Evolutionary conservation across 2,329 filamentous ascomycete genomes (phyloP), one percentile per base, ranked within the genome.

Genomic region (Ophiostoma montium): DNA sequence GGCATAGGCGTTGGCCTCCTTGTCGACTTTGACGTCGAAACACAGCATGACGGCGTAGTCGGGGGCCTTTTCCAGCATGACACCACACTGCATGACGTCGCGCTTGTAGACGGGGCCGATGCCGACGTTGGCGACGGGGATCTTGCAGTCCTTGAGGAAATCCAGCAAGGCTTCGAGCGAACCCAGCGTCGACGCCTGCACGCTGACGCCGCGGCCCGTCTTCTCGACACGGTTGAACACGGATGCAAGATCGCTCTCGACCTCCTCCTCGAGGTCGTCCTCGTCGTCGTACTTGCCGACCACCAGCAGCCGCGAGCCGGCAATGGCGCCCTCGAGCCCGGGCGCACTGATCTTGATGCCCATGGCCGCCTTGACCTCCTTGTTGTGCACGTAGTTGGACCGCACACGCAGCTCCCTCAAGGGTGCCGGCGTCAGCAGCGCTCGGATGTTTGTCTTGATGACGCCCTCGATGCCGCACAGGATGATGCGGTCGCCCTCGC

Each of bases 1-100:
- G 11, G 92, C 92, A 59, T 96, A 94, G 10, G 78, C 75, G 56
- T 84, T 80, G 1, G 92, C 92, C 63, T 98, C 92, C 67, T 95
- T 96, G 69, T 98, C 92, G 15, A 98, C 86, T 71, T 95, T 96
- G 68, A 98, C 92, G 65, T 98, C 94, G 75, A 98, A 98, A 66
- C 92, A 96, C 46, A 98, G 80, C 92, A 98, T 98, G 63, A 96
- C 86, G n/a, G 92, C 92, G 58, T 82, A 94, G 63, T 98, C 89
- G 57, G 87, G 87, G 15, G 82, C 77, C 70, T 95, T 96, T 68
- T 98, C 92, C 60, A 96, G 66, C 92, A 98, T 98, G 57, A 86
- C 84, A 61, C 87, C 89, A 71, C 86, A 76, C 80, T 82, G 89
- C 77, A 96, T 92, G 49, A 98, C 86, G 67, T 98, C 92, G 60